A percentile compares a stretch with the other conserved stretches of the same genome.
Conservation (phyloP, 2,329 filamentous ascomycete genomes). For the Sphaerulina populicola region DNA sequence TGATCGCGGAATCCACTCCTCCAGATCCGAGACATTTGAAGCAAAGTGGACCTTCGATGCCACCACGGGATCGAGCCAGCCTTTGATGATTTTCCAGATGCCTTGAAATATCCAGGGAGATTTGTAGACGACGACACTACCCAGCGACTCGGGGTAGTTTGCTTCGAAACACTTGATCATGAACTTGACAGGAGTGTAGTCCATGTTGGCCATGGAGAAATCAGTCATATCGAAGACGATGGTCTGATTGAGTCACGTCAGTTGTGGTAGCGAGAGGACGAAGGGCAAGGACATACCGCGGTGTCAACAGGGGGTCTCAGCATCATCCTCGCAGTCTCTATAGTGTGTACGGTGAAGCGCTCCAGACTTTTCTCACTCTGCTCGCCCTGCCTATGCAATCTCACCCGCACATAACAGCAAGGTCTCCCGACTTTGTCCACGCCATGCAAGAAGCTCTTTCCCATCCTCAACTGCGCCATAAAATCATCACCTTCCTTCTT, state of each 20-base stretch:
- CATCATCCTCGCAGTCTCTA: conserved; percentile 85
- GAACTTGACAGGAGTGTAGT: conserved; percentile 94
- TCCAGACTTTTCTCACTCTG: conserved; percentile 77
- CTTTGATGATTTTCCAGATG: conserved; percentile 92
- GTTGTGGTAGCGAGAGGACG: neutral
- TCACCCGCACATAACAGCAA: conserved; percentile 75
- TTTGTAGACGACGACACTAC: conserved; percentile 86
- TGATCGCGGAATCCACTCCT: conserved; percentile 61
- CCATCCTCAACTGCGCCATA: conserved; percentile 71
- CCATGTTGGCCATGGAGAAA: conserved; percentile 94
- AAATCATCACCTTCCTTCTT: conserved; percentile 72
- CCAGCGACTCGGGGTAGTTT: conserved; percentile 91
- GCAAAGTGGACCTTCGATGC: conserved; percentile 91
- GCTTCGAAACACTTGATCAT: conserved; percentile 99
- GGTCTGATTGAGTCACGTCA: conserved; percentile 47
- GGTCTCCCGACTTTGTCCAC: conserved; percentile 75
- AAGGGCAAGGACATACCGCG: conserved; percentile 55
- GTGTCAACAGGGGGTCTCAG: conserved; percentile 76
- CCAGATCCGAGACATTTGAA: conserved; percentile 68
- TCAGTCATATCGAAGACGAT: conserved; percentile 93
- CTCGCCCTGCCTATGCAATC: conserved; percentile 72
- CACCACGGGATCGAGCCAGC: conserved; percentile 95
- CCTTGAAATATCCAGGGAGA: conserved; percentile 95
- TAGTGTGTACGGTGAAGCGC: conserved; percentile 83
- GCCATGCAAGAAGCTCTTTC: conserved; percentile 89